These are phyloP conservation scores for Camellia granthamiana DNA, from an alignment of 148 eudicot genomes.

Conservation along the genomic window DNA sequence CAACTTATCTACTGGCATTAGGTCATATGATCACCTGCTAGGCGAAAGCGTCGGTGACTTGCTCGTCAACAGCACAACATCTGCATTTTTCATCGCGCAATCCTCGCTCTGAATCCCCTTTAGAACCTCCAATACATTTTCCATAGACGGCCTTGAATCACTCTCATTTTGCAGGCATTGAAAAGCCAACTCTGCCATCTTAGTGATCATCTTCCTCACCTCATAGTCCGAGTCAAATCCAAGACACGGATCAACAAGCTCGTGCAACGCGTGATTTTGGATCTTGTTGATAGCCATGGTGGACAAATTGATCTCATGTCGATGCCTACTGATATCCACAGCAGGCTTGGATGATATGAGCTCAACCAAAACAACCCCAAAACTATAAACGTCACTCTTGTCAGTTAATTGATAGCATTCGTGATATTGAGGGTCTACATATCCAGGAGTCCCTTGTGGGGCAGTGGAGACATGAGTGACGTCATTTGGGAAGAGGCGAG, in stretches of 20 bases:
- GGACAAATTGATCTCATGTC: constrained; percentile 39
- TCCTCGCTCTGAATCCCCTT: constrained; percentile 11
- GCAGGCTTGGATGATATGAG: constrained; percentile 41
- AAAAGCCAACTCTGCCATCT: constrained; percentile 34
- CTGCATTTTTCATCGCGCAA: neutral
- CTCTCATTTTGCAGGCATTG: constrained; percentile 34
- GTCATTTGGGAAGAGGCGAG: constrained; percentile 34
- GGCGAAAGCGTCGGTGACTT: neutral
- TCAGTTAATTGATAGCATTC: constrained; percentile 40
- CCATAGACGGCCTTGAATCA: constrained; percentile 38
- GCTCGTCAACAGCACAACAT: constrained; percentile 5
- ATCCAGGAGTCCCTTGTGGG: constrained; percentile 53
- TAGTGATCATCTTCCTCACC: constrained; percentile 22
- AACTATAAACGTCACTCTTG: constrained; percentile 50
- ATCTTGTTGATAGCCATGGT: constrained; percentile 31
- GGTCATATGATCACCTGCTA: neutral
- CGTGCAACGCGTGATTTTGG: constrained; percentile 18
- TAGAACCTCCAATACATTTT: constrained; percentile 26
- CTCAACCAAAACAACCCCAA: constrained; percentile 44
- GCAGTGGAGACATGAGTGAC: constrained; percentile 47
- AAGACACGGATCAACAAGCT: constrained; percentile 36
- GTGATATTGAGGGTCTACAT: constrained; percentile 46
- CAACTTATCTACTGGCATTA: neutral
- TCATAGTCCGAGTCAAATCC: constrained; percentile 19
- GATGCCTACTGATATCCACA: constrained; percentile 36